phyloP scores from a whole-genome alignment of 257 asterid species.

The Verbascum thapsus region DNA sequence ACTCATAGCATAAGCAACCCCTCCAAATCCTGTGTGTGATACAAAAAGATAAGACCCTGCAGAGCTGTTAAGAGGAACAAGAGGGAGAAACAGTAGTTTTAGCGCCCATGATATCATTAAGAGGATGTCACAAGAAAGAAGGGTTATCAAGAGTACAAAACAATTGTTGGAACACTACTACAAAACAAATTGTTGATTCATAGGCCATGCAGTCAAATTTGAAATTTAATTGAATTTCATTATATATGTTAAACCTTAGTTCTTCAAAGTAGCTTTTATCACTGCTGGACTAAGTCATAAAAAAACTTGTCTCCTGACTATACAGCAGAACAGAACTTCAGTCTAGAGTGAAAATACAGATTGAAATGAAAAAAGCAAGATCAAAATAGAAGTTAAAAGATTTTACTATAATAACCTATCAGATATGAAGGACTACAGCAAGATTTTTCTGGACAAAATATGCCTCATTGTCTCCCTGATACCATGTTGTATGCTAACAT shows the following conservation, averaged over 20 bases:
- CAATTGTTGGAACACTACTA: conserved; percentile 15
- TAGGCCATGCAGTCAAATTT: conserved; percentile 10
- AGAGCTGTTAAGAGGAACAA: conserved; percentile 51
- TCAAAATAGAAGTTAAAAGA: background rate
- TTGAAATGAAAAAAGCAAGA: background rate
- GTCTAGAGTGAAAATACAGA: conserved; percentile 21
- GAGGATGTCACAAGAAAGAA: conserved; percentile 19
- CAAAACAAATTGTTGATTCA: conserved; percentile 11
- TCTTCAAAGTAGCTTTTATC: conserved; percentile 4
- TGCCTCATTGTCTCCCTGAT: conserved; percentile 15
- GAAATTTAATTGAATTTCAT: background rate
- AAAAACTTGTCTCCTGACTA: background rate
- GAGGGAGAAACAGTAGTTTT: conserved; percentile 26
- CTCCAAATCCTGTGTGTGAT: conserved; percentile 99
- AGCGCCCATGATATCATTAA: conserved; percentile 28
- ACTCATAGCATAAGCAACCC: conserved; percentile 98
- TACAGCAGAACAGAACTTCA: conserved; percentile 21
- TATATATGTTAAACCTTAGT: background rate
- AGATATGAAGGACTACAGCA: conserved; percentile 19
- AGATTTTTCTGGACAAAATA: background rate
- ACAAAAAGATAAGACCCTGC: conserved; percentile 96
- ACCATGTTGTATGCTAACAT: conserved; percentile 19
- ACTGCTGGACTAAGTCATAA: background rate
- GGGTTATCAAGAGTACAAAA: background rate
- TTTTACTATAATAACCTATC: background rate